Evolutionary conservation across 257 asterid genomes (phyloP).

Genomic region (Solanum phureja): DNA sequence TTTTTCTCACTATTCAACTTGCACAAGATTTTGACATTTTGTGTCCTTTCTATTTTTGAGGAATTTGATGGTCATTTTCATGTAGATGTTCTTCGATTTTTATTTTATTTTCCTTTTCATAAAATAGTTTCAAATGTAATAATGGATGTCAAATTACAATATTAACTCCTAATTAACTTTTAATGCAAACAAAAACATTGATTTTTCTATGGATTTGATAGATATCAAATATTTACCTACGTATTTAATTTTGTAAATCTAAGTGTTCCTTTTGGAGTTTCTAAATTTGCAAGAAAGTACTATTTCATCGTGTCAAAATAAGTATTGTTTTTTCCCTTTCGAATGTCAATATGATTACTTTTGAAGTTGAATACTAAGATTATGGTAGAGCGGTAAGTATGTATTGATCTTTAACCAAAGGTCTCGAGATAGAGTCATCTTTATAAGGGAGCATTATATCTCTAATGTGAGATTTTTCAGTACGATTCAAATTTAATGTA

Average conservation of each 20-base stretch:
- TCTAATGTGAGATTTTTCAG: neutral
- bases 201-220: neutral
- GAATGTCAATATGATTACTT: neutral
- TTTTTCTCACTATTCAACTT: neutral
- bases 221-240: neutral
- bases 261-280: neutral
- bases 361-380: no score
- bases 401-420: neutral
- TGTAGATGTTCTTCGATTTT: neutral
- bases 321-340: neutral
- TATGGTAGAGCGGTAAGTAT: neutral
- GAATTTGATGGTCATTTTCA: neutral
- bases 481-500: neutral
- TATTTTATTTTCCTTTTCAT: neutral
- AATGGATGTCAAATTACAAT: neutral
- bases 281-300: neutral
- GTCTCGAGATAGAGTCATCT: neutral
- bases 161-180: neutral
- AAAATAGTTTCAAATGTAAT: neutral
- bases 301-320: neutral
- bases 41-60: neutral
- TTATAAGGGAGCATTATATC: accelerated
- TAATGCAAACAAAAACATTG: neutral
- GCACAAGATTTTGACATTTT: neutral
- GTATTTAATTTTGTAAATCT: neutral